Percentiles rank a stretch among this genome's conserved stretches.
These are phyloP conservation scores for Kandelia obovata DNA, from an alignment of 345 rosid species.

Conservation along the genomic window DNA sequence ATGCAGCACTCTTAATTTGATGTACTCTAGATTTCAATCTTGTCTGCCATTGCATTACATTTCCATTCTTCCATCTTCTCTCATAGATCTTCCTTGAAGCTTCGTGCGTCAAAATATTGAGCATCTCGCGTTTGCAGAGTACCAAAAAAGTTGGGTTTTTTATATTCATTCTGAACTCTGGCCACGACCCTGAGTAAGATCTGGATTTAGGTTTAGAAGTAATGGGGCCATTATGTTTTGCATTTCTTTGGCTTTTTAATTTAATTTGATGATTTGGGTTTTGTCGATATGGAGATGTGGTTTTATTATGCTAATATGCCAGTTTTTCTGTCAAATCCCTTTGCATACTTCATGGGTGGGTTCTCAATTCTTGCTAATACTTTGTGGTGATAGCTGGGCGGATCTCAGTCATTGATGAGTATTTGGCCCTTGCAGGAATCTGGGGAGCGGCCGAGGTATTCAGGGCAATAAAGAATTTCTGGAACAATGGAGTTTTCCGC, in stretches of 20 bases:
- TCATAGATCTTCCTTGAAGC: background rate
- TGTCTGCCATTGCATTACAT: background rate
- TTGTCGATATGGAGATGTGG: constrained; percentile 6
- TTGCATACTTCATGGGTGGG: background rate
- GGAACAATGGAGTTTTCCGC: constrained; percentile 40
- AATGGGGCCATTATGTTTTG: background rate
- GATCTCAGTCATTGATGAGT: constrained; percentile 1
- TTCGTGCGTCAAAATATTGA: background rate
- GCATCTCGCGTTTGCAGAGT: background rate
- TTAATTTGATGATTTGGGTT: constrained; percentile 4
- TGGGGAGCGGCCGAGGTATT: constrained; percentile 15
- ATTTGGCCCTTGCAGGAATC: constrained; percentile 35
- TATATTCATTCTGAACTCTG: background rate
- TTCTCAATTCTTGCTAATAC: background rate
- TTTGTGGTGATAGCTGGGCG: background rate
- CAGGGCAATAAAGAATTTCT: constrained; percentile 8
- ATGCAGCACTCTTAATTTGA: constrained; percentile 9
- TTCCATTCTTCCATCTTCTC: background rate
- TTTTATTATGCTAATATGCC: background rate
- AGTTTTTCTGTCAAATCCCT: background rate
- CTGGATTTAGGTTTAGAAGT: constrained; percentile 15
- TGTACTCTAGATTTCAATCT: background rate
- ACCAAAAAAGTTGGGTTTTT: background rate
- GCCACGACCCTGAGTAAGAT: constrained; percentile 24
- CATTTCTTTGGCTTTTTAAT: background rate